Conservation (phyloP, 2,329 filamentous ascomycete species). For the Thielaviopsis musarum region DNA sequence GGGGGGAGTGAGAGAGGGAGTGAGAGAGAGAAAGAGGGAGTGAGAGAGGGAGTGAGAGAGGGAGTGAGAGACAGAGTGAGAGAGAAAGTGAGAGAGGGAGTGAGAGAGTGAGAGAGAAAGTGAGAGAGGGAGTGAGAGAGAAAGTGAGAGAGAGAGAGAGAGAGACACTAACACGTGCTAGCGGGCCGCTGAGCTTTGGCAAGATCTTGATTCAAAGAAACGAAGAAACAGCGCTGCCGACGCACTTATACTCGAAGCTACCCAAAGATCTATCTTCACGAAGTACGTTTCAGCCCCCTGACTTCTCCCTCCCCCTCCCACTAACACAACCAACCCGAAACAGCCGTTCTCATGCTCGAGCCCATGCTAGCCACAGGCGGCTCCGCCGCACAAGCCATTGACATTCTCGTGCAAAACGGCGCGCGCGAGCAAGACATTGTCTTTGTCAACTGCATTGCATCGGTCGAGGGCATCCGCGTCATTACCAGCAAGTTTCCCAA, state of each 20-base stretch:
- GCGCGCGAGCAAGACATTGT: conserved; percentile 17
- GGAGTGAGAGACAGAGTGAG: no score
- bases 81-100: no score
- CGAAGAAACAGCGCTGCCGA: conserved; percentile 17
- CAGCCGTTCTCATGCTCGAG: conserved; percentile 14
- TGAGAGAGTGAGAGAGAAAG: background rate
- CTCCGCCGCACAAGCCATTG: conserved; percentile 14
- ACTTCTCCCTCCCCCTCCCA: background rate
- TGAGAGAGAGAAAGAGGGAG: no score
- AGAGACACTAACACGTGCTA: background rate
- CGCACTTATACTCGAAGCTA: conserved; percentile 19
- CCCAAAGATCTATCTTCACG: conserved; percentile 14
- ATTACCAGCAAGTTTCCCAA: conserved; percentile 14
- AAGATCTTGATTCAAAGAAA: conserved; percentile 21
- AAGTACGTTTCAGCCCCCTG: conserved; percentile 4
- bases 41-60: no score
- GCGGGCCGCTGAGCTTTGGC: conserved; percentile 18
- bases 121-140: background rate
- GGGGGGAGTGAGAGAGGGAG: no score
- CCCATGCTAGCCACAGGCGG: conserved; percentile 17
- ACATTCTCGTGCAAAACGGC: conserved; percentile 12
- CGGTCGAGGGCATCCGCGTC: conserved; percentile 15
- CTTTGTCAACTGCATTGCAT: conserved; percentile 18
- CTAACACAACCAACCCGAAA: conserved; percentile 9
- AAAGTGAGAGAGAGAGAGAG: background rate